Conservation (phyloP, 192 early-diverging fungal genomes). For the Linnemannia hyalina region DNA sequence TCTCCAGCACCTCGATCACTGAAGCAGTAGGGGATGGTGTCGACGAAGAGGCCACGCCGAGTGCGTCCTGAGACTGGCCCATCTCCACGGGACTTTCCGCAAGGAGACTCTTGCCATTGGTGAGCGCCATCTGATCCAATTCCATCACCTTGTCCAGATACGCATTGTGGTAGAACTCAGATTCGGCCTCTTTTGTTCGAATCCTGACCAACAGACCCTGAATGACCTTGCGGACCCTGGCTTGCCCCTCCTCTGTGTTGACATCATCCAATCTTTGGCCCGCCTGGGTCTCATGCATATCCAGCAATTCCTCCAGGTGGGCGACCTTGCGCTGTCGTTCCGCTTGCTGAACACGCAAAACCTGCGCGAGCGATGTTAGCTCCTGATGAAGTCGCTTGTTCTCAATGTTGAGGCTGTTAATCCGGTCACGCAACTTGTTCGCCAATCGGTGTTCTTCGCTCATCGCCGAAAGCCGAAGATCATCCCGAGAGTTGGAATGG, state of each 20-base stretch:
- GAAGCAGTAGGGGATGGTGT: neutral
- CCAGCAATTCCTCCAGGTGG: constrained; percentile 46
- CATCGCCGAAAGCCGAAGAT: constrained; percentile 26
- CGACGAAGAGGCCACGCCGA: constrained; percentile 5
- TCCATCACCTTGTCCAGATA: constrained; percentile 55
- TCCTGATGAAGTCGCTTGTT: constrained; percentile 49
- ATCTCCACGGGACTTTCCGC: constrained; percentile 13
- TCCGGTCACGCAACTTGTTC: constrained; percentile 45
- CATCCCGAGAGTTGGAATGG: constrained; percentile 34
- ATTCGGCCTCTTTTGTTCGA: constrained; percentile 51
- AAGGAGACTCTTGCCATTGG: constrained; percentile 31
- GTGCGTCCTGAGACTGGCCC: constrained; percentile 6
- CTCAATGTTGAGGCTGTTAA: constrained; percentile 41
- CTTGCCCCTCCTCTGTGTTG: constrained; percentile 48
- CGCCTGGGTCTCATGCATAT: constrained; percentile 41
- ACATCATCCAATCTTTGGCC: constrained; percentile 26
- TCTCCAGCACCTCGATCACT: constrained; percentile 34
- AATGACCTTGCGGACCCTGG: constrained; percentile 51
- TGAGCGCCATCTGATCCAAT: constrained; percentile 47
- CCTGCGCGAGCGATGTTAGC: constrained; percentile 26
- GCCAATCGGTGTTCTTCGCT: constrained; percentile 44
- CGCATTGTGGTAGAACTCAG: constrained; percentile 55
- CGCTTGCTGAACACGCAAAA: constrained; percentile 39
- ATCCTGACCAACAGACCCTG: constrained; percentile 49
- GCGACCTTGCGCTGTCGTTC: constrained; percentile 43